Evolutionary conservation across 2,329 filamentous ascomycete species (phyloP).

Genomic region (Trichophyton rubrum): DNA sequence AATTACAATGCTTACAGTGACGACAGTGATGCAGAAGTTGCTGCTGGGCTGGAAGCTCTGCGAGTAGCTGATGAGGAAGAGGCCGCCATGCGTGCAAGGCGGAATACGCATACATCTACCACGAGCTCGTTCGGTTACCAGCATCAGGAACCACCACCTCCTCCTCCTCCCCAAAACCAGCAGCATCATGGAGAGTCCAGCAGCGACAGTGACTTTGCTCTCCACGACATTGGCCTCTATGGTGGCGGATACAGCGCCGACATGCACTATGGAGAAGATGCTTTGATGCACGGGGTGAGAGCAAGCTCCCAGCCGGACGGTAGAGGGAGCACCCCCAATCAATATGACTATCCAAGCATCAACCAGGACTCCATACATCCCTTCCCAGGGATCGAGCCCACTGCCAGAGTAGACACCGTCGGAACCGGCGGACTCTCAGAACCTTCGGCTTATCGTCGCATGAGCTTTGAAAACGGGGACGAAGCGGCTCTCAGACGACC

Average conservation of each 20-base stretch:
- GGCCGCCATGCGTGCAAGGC: slow-evolving; percentile 48
- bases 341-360: slow-evolving; percentile 26
- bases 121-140: slow-evolving; percentile 30
- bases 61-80: slow-evolving; percentile 71
- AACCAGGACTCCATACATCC: slow-evolving; percentile 45
- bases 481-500: slow-evolving; percentile 52
- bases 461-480: slow-evolving; percentile 89
- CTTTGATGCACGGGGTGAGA: slow-evolving; percentile 1
- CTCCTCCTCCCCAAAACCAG: slow-evolving; percentile 10
- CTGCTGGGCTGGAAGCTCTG: slow-evolving; percentile 72
- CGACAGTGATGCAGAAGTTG: slow-evolving; percentile 79
- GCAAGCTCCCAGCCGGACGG: neutral
- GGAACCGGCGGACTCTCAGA: slow-evolving; percentile 81
- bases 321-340: slow-evolving; percentile 19
- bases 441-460: slow-evolving; percentile 52
- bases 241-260: slow-evolving; percentile 57
- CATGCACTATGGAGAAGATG: slow-evolving; percentile 47
- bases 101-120: slow-evolving; percentile 43
- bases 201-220: slow-evolving; percentile 60
- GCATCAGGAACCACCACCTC: slow-evolving; percentile 24
- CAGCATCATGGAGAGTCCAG: slow-evolving; percentile 24
- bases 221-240: slow-evolving; percentile 61
- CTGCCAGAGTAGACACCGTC: slow-evolving; percentile 69
- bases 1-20: slow-evolving; percentile 46
- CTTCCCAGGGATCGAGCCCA: slow-evolving; percentile 43